Evolutionary conservation across 164 flowering plant genomes (phyloP).

Genomic region (Liquidambar formosana): DNA sequence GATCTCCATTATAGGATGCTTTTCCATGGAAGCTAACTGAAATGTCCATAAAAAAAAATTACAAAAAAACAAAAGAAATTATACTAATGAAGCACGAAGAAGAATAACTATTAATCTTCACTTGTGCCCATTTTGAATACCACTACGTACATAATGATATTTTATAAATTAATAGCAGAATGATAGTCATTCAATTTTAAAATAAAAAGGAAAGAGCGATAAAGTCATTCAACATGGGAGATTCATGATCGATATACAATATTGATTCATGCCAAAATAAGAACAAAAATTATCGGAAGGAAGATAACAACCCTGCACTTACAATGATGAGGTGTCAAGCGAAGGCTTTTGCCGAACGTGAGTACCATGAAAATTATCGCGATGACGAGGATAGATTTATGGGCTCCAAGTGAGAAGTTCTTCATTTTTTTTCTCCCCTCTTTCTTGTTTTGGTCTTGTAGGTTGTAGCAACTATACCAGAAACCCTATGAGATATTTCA

Average conservation of each 20-base stretch:
- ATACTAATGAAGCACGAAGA: background rate
- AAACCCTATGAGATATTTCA: too few relatives aligned
- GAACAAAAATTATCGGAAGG: too few relatives aligned
- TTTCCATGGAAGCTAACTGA: slow-evolving; percentile 6
- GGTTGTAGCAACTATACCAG: too few relatives aligned
- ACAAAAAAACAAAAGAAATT: background rate
- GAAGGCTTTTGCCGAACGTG: slow-evolving; percentile 17
- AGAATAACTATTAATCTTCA: background rate
- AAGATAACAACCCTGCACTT: too few relatives aligned
- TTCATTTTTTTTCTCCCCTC: slow-evolving; percentile 13
- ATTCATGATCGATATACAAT: too few relatives aligned
- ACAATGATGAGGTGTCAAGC: slow-evolving; percentile 26
- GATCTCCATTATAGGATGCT: slow-evolving; percentile 5
- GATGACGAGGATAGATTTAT: slow-evolving; percentile 15
- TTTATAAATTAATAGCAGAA: too few relatives aligned
- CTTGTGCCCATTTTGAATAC: background rate
- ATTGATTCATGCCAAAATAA: too few relatives aligned
- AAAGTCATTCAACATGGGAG: too few relatives aligned
- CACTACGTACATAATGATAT: too few relatives aligned
- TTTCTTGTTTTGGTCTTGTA: too few relatives aligned
- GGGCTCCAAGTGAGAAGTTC: slow-evolving; percentile 16
- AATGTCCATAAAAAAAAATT: slow-evolving; percentile 10
- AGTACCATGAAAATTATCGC: slow-evolving; percentile 24
- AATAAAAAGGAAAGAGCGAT: too few relatives aligned
- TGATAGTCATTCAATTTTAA: too few relatives aligned